These are phyloP conservation scores for Skeletonema tropicum DNA, from an alignment of 108 stramenopile species.

Conservation along the genomic window DNA sequence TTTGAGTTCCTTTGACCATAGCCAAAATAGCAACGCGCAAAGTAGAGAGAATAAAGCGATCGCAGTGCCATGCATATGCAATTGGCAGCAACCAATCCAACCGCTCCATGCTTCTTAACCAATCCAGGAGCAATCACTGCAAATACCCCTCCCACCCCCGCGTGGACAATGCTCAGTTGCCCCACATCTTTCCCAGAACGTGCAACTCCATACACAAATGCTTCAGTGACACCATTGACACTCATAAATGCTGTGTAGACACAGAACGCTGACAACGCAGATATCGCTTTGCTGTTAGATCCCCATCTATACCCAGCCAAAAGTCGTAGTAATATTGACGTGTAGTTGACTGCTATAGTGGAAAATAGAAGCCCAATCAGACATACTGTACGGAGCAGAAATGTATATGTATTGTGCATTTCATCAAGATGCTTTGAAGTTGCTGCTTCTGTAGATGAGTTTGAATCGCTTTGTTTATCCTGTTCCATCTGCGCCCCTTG, in stretches of 20 bases:
- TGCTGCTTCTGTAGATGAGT: not conserved
- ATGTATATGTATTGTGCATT: constrained; percentile 51
- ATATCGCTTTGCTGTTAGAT: constrained; percentile 65
- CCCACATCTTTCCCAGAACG: constrained; percentile 64
- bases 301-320: constrained; percentile 82
- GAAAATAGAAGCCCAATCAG: constrained; percentile 82
- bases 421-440: not conserved
- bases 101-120: constrained; percentile 58
- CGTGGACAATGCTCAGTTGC: constrained; percentile 65
- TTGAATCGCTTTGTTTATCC: not conserved
- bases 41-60: constrained; percentile 67
- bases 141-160: constrained; percentile 71
- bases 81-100: constrained; percentile 81
- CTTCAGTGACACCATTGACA: constrained; percentile 94
- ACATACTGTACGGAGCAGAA: constrained; percentile 68
- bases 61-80: constrained; percentile 77
- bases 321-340: constrained; percentile 65
- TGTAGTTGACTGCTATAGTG: constrained; percentile 77
- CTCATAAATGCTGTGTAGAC: constrained; percentile 92
- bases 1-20: not conserved
- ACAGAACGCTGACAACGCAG: constrained; percentile 87
- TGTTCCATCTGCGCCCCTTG: constrained; percentile 39
- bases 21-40: constrained; percentile 69
- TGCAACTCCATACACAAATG: constrained; percentile 89
- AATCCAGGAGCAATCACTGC: constrained; percentile 63